phyloP scores from a whole-genome alignment of 148 eudicot species.

The Nepenthes gracilis region DNA sequence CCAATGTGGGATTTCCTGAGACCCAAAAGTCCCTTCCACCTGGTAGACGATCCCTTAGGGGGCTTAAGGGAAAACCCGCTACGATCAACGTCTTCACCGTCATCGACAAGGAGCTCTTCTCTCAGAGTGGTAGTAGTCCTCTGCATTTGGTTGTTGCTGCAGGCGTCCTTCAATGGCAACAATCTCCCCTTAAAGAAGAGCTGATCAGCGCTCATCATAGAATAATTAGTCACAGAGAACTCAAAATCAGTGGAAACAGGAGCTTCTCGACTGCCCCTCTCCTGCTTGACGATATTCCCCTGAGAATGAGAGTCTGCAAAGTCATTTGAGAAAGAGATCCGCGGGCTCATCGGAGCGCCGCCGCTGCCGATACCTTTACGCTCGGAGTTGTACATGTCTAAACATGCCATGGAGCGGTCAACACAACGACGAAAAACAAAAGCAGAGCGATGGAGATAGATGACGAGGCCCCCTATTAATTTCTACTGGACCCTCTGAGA shows the following conservation, averaged over 20 bases:
- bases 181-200: constrained; percentile 63
- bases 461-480: constrained; percentile 1
- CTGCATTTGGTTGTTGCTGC: constrained; percentile 9
- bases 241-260: constrained; percentile 63
- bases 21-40: constrained; percentile 78
- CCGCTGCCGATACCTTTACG: not conserved
- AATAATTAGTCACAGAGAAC: constrained; percentile 44
- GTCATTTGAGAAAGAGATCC: constrained; percentile 92
- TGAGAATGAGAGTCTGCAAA: constrained; percentile 50
- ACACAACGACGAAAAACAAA: not conserved
- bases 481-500: constrained; percentile 18
- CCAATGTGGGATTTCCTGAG: constrained; percentile 67
- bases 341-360: constrained; percentile 54
- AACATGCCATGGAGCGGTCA: constrained; percentile 43
- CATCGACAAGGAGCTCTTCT: constrained; percentile 53
- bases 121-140: constrained; percentile 35
- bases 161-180: constrained; percentile 47
- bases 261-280: constrained; percentile 8
- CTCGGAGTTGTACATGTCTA: constrained; percentile 52
- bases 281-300: not conserved
- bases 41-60: constrained; percentile 27
- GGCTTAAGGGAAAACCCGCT: constrained; percentile 31
- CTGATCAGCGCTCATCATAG: constrained; percentile 76
- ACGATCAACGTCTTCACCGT: constrained; percentile 8
- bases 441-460: not conserved